Conservation (phyloP, 805 yeast genomes). For the Priceomyces haplophilus region DNA sequence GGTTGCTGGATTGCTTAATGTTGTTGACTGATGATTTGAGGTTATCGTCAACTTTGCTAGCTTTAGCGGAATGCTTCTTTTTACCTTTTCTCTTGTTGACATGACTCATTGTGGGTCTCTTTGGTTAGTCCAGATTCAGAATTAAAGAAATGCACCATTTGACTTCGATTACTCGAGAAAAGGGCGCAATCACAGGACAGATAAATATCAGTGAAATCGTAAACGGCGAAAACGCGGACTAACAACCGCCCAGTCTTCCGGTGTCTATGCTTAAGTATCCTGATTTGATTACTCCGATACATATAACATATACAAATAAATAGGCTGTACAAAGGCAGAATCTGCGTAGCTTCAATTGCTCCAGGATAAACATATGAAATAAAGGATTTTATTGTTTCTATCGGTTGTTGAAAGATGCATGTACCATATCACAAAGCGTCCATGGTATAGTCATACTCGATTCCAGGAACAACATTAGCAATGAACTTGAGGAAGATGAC, state of each 20-base stretch:
- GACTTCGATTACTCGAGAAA: no score
- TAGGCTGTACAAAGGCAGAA: not conserved
- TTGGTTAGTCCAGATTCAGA: no score
- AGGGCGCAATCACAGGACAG: no score
- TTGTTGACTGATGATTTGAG: not conserved
- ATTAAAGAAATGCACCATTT: no score
- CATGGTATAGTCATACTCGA: constrained; percentile 98
- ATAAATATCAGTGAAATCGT: no score
- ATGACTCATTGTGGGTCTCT: not conserved
- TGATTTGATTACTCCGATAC: not conserved
- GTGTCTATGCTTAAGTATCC: not conserved
- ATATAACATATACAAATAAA: not conserved
- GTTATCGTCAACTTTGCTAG: no score
- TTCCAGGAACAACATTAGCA: constrained; percentile 96
- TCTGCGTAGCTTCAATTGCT: no score
- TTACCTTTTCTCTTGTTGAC: not conserved
- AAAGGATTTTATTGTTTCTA: no score
- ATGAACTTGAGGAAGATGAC: constrained; percentile 89
- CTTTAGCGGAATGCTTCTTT: no score
- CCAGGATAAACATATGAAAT: no score
- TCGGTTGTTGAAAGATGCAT: not conserved
- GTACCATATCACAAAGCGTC: constrained; percentile 59
- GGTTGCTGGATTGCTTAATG: not conserved
- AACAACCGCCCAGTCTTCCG: no score
- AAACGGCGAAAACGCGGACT: no score